Percentiles rank a stretch among this genome's conserved stretches.
Evolutionary conservation across 345 rosid species (phyloP).

Genomic region (Dovyalis caffra): DNA sequence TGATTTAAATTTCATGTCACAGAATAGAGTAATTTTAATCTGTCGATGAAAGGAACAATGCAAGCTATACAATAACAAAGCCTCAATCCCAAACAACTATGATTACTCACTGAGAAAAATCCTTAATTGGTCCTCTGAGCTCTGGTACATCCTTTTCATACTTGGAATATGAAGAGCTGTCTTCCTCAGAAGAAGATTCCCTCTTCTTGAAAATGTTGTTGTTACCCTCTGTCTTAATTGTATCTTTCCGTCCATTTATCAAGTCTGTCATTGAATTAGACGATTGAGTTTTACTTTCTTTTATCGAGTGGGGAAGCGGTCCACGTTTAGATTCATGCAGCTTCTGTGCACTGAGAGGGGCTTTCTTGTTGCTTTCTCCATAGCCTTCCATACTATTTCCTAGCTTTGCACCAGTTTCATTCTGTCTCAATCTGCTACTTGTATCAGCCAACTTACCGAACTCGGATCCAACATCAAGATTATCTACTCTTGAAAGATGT

Average conservation of each 20-base stretch:
- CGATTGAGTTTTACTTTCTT: conserved; percentile 49
- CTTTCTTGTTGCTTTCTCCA: conserved; percentile 66
- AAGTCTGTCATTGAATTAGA: conserved; percentile 31
- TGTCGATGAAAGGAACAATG: neutral
- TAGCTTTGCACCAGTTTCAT: conserved; percentile 39
- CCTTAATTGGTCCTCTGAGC: conserved; percentile 69
- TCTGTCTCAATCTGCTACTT: conserved; percentile 51
- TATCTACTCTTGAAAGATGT: conserved; percentile 39
- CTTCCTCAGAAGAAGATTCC: conserved; percentile 62
- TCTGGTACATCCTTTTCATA: conserved; percentile 83
- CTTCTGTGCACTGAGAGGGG: conserved; percentile 32
- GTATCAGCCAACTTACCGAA: conserved; percentile 43
- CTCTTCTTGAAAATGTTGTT: conserved; percentile 45
- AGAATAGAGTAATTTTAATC: neutral
- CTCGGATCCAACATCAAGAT: conserved; percentile 46
- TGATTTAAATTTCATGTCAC: conserved; percentile 6
- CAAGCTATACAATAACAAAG: neutral
- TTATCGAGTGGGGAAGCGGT: conserved; percentile 37
- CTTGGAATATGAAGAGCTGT: conserved; percentile 59
- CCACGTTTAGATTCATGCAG: conserved; percentile 58
- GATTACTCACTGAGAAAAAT: conserved; percentile 70
- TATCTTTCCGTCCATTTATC: conserved; percentile 49
- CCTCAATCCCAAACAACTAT: neutral
- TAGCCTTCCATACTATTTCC: conserved; percentile 56
- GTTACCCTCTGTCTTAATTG: conserved; percentile 37